Base-by-base conservation (phyloP, 352 stramenopile genomes). In the Globisporangium cylindrosporum region DNA sequence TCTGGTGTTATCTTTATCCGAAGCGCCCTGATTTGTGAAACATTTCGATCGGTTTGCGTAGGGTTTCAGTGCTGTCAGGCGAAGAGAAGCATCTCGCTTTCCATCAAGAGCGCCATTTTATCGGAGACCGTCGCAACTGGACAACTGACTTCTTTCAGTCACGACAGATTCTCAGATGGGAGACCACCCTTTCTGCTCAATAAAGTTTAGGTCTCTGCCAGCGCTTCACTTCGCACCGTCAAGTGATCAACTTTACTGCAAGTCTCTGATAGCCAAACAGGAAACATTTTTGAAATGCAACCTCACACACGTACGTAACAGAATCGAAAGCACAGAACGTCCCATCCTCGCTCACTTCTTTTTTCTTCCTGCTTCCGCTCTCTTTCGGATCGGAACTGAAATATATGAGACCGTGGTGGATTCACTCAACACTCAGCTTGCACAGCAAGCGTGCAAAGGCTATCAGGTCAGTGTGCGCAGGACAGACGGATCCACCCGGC, bases 351-450 rank as follows among this genome's bases (percentile, higher is more conserved):
- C 12, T 46, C 41, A 49, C 51, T 57, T 57, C 51, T 57, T 57
- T 32, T 57, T 57, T n/a, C 22, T 34, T 56, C 10, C 22, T 18
- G 9, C 15, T 49, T 6, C 5, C 41, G 3, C 41, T 49, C 41
- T 32, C 36, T 57, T 57, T 57, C 10, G 51, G 5, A n/a, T 22
- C n/a, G 14, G 38, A 15, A 15, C 24, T 10, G 12, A 24, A 57
- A 57, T 57, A 57, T 57, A 22, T 57, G 51, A 57, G 51, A 57
- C 51, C 51, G 27, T 29, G 27, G 51, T 27, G 41, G 41, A 49
- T 49, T 9, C 41, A 48, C 41, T 15, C 15, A 12, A 4, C 38
- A 20, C 38, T 48, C 38, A 4, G 6, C 15, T 7, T 49, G 41
- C 15, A n/a, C 3, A 7, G 41, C 15, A 49, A 49, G 41, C 41